Conservation (phyloP, 768 basidiomycete genomes). For the Mycena rosella region DNA sequence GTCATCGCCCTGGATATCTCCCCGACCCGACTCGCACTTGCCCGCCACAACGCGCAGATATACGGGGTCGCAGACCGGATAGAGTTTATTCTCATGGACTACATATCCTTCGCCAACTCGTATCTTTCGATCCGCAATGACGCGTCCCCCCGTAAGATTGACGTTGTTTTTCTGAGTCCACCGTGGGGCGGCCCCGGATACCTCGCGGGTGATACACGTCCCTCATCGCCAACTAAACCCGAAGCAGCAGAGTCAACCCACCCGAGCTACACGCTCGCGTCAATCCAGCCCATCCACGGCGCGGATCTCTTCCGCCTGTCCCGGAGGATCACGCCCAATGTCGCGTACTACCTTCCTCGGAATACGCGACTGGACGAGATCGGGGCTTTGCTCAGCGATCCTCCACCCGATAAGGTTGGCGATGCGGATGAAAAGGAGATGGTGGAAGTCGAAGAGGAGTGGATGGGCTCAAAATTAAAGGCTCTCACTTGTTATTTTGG, state of each 20-base stretch:
- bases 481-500: constrained; percentile 96
- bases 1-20: constrained; percentile 96
- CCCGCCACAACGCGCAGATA: constrained; percentile 92
- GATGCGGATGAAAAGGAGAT: constrained; percentile 55
- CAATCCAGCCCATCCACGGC: constrained; percentile 86
- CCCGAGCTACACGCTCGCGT: constrained; percentile 72
- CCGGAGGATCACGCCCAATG: constrained; percentile 77
- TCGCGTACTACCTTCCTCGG: constrained; percentile 92
- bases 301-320: constrained; percentile 84
- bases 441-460: constrained; percentile 95
- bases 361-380: constrained; percentile 85
- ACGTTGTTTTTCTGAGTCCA: constrained; percentile 93
- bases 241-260: constrained; percentile 25
- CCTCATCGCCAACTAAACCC: constrained; percentile 38
- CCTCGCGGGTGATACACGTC: constrained; percentile 51
- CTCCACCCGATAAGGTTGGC: constrained; percentile 6
- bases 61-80: constrained; percentile 97
- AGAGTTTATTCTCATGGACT: constrained; percentile 93
- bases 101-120: constrained; percentile 79
- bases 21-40: constrained; percentile 86
- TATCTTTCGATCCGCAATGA: constrained; percentile 49
- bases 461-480: constrained; percentile 95
- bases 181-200: constrained; percentile 96
- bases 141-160: constrained; percentile 67
- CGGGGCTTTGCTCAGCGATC: constrained; percentile 58